Base-by-base conservation (phyloP, 768 basidiomycete genomes). In the Hebeloma cylindrosporum region DNA sequence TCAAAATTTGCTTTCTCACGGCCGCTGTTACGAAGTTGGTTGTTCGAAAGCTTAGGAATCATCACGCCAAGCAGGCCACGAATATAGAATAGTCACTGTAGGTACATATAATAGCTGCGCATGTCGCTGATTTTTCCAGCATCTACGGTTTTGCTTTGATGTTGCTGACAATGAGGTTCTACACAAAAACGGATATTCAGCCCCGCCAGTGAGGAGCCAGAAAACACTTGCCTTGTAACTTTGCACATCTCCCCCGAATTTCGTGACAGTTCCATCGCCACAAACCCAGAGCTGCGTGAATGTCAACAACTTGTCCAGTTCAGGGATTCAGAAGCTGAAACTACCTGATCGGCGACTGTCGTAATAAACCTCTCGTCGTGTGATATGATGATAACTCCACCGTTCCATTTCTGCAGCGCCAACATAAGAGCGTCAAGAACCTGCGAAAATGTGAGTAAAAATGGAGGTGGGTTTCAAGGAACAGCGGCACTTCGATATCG, bases 291-390 rank as follows among this genome's bases (percentile, higher is more conserved):
- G 77, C 89, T 93, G 21, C 7, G 40, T 3, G 30, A 30, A 36
- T 21, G 48, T 45, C 47, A 53, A 46, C 44, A 39, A 23, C 20
- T 25, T 11, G 17, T 34, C 6, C n/a, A 28, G 20, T 25, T 37
- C 34, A 31, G 26, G 18, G 37, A 14, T 43, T 21, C 4, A 8
- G 9, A 26, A 21, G 53, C 76, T 20, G n/a, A n/a, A n/a, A n/a
- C n/a, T 53, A 88, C 90, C 75, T 93, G 85, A 62, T 80, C 82
- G 3, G 90, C 86, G 14, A 93, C 92, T 11, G 81, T 84, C 11
- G 91, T 94, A 57, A 94, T 95, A 63, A 95, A 97, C 39, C 91
- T 73, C 61, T 95, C 93, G 74, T 97, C 94, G 78, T 96, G 94
- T 50, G 89, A 93, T 56, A 93, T 92, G 53, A 93, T 73, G 51